Base-by-base conservation (phyloP, 495 filamentous ascomycete genomes). In the Podospora australis region DNA sequence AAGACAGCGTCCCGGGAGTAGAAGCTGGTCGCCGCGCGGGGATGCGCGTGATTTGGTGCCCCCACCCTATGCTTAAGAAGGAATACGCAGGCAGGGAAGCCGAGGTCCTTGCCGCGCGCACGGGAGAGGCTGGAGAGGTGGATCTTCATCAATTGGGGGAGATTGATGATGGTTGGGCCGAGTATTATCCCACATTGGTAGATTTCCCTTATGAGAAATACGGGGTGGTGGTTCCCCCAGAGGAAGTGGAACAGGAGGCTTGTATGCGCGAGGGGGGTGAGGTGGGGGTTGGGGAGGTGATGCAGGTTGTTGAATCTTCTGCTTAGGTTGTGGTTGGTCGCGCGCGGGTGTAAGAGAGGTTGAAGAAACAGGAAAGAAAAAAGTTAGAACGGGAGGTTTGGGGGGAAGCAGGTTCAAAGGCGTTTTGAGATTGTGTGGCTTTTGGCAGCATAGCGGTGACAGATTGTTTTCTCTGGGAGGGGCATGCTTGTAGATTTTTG, bases 21-120 rank as follows among this genome's bases (percentile, higher is more conserved):
- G 92, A 99, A 69, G 80, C 90, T 8, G 92, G 89, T 9, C 70
- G 92, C 24, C 78, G 92, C 47, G 92, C 94, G 0, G 94, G 94
- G 0, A 97, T 97, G 94, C 78, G 88, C 51, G 92, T 96, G 7
- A 72, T 95, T 1, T 99, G 92, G 92, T 83, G 81, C 53, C 92
- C 92, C 5, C 90, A 97, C 72, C 78, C 80, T 2, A 87, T 80
- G 62, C 66, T 99, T 21, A 69, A 86, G 70, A 73, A 78, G 56
- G 82, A 86, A 61, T 94, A 85, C 58, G 68, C 66, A 30, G 90
- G 88, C 3, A 75, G 82, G 34, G 89, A 95, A 68, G 74, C 71
- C 39, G 79, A 88, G 64, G 89, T 99, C 6, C 70, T 99, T 13
- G 94, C 92, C 0, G 91, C 88, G 0, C 66, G 83, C 44, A 90